These are phyloP conservation scores for Fusarium fujikuroi DNA, from an alignment of 2,329 filamentous ascomycete species.

Conservation along the genomic window DNA sequence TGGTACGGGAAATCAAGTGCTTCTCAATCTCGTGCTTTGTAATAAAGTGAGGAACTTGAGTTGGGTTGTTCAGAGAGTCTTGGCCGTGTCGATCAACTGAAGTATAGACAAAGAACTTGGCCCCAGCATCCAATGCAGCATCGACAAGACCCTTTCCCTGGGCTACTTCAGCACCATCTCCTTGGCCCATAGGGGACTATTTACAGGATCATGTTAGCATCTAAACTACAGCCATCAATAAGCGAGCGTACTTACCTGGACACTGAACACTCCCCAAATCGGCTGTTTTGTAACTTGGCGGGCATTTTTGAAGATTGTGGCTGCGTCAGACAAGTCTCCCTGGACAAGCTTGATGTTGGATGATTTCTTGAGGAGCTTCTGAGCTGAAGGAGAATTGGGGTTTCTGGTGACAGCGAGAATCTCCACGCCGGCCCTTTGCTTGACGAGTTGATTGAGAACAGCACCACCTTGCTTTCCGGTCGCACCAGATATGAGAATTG, in stretches of 20 bases:
- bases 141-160: constrained; percentile 69
- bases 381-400: constrained; percentile 59
- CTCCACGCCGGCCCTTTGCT: constrained; percentile 52
- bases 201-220: not conserved
- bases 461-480: constrained; percentile 54
- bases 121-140: constrained; percentile 62
- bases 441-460: constrained; percentile 47
- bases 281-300: constrained; percentile 1
- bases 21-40: constrained; percentile 70
- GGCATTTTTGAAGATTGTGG: constrained; percentile 57
- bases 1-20: constrained; percentile 61
- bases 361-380: constrained; percentile 57
- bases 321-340: constrained; percentile 65
- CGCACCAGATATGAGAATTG: constrained; percentile 50
- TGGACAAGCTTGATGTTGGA: constrained; percentile 64
- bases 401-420: constrained; percentile 72
- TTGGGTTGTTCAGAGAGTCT: constrained; percentile 60
- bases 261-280: constrained; percentile 28
- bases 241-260: not conserved
- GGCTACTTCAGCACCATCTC: constrained; percentile 9
- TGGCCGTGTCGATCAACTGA: constrained; percentile 70
- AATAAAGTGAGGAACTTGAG: constrained; percentile 68
- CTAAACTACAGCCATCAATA: not conserved
- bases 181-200: constrained; percentile 4
- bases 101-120: constrained; percentile 69